Evolutionary conservation across 768 basidiomycete genomes (phyloP).

Genomic region (Dioszegia crocea): DNA sequence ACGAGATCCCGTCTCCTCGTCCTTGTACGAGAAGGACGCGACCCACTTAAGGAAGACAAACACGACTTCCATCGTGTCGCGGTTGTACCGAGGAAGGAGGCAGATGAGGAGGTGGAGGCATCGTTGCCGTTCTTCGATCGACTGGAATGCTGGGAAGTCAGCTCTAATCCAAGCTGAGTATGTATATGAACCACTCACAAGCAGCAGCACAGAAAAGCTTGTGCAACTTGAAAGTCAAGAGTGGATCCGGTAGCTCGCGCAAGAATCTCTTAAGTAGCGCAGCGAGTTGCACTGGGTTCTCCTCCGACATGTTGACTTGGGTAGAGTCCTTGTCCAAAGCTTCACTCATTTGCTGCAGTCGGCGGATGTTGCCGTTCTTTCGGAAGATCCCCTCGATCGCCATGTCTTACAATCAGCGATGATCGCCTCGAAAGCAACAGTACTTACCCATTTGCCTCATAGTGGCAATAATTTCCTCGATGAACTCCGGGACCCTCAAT

Average conservation of each 20-base stretch:
- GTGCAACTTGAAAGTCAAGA: conserved; percentile 91
- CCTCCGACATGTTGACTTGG: conserved; percentile 84
- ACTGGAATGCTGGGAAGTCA: conserved; percentile 59
- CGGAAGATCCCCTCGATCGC: conserved; percentile 98
- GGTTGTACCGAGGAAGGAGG: conserved; percentile 83
- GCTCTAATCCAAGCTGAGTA: background rate
- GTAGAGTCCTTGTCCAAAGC: conserved; percentile 90
- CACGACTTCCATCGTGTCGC: conserved; percentile 95
- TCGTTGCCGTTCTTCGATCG: conserved; percentile 71
- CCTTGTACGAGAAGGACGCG: conserved; percentile 95
- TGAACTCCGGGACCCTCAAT: conserved; percentile 88
- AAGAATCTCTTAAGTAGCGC: conserved; percentile 96
- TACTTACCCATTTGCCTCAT: conserved; percentile 97
- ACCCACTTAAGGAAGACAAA: conserved; percentile 99
- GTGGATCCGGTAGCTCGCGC: conserved; percentile 89
- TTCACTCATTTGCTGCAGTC: conserved; percentile 83
- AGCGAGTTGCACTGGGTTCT: conserved; percentile 95
- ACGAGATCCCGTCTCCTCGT: conserved; percentile 93
- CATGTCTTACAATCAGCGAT: conserved; percentile 65
- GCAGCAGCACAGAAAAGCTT: conserved; percentile 81
- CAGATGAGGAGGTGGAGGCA: conserved; percentile 80
- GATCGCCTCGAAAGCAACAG: background rate
- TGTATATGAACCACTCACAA: conserved; percentile 57
- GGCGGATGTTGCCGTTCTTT: conserved; percentile 94
- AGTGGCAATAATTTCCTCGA: conserved; percentile 95